These are phyloP conservation scores for Trichoderma gracile DNA, from an alignment of 2,329 filamentous ascomycete genomes.

Conservation along the genomic window DNA sequence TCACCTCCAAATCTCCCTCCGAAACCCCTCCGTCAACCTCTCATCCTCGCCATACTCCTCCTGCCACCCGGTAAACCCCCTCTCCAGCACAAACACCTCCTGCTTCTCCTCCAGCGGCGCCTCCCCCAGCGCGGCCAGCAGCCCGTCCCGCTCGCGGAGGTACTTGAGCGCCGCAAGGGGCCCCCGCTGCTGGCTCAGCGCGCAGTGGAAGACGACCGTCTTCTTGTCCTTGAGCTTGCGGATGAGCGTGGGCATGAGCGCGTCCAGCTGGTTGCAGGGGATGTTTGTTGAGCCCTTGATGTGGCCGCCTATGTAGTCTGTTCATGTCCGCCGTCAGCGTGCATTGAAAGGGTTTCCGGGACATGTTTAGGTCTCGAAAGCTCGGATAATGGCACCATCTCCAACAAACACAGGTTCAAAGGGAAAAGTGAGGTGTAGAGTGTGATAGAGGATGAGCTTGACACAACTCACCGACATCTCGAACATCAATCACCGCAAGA, in stretches of 20 bases:
- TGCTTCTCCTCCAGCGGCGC: conserved; percentile 49
- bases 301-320: conserved; percentile 89
- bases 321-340: neutral
- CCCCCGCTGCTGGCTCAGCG: conserved; percentile 85
- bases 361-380: too few relatives aligned
- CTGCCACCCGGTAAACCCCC: conserved; percentile 89
- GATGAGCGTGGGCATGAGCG: conserved; percentile 78
- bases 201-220: conserved; percentile 91
- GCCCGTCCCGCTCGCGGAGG: conserved; percentile 65
- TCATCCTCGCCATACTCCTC: conserved; percentile 76
- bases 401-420: too few relatives aligned
- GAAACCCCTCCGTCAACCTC: conserved; percentile 78
- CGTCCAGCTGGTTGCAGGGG: conserved; percentile 71
- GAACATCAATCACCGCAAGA: conserved; percentile 82
- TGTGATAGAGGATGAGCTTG: too few relatives aligned
- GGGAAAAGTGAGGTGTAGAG: neutral
- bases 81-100: conserved; percentile 77
- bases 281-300: conserved; percentile 77
- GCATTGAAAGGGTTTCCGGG: too few relatives aligned
- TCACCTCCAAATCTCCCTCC: conserved; percentile 78
- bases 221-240: conserved; percentile 74
- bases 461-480: conserved; percentile 67
- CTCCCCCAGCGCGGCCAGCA: conserved; percentile 39
- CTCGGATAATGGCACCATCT: too few relatives aligned
- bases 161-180: conserved; percentile 83